Conservation (phyloP, 805 yeast species). For the Jamesozyma lodderae region DNA sequence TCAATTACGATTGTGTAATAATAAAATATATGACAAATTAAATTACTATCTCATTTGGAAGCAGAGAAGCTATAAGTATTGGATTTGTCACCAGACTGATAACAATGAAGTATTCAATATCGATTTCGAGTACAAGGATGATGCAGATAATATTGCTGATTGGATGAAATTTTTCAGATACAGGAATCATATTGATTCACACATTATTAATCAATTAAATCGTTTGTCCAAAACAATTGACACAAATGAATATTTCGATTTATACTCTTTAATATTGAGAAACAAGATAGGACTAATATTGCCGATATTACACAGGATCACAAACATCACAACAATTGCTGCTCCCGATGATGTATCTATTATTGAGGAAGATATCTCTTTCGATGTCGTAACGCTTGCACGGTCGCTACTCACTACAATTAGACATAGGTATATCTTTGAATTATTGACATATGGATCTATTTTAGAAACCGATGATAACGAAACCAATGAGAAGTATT, state of each 20-base stretch:
- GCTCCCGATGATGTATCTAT: no score
- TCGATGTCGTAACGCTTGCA: not conserved
- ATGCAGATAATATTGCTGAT: not conserved
- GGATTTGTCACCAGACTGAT: not conserved
- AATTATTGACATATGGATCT: not conserved
- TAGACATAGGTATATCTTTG: not conserved
- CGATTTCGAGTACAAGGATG: not conserved
- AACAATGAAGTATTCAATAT: not conserved
- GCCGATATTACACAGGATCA: conserved; percentile 1
- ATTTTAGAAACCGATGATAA: not conserved
- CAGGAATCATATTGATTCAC: not conserved
- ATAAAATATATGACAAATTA: not conserved
- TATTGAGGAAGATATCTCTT: not conserved
- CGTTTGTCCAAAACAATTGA: not conserved
- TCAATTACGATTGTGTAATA: not conserved
- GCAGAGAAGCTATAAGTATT: not conserved
- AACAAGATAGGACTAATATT: not conserved
- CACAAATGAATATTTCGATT: not conserved
- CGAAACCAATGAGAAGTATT: not conserved
- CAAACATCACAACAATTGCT: no score
- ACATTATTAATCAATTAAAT: not conserved
- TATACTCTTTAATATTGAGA: not conserved
- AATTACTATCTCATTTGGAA: conserved; percentile 1
- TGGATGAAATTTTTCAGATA: not conserved
- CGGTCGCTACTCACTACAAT: not conserved